Percentiles rank a stretch among this genome's conserved stretches.
Conservation (phyloP, 495 filamentous ascomycete species). For the Podospora bellae-mahoneyi region DNA sequence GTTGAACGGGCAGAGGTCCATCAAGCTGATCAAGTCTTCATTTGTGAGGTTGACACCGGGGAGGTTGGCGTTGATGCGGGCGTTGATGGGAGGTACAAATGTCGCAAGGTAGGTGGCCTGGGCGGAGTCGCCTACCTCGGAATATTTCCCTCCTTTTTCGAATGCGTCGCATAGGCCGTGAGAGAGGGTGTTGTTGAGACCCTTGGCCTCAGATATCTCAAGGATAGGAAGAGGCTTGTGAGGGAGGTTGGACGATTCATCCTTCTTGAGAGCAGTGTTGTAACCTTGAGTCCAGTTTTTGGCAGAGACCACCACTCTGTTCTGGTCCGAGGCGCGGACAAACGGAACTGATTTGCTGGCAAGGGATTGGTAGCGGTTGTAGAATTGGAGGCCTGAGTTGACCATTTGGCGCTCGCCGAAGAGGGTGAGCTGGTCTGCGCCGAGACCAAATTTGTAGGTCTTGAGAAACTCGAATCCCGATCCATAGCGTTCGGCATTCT, state of each 20-base stretch:
- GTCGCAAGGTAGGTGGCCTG: conserved; percentile 51
- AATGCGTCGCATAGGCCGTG: conserved; percentile 67
- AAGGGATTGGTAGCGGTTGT: conserved; percentile 62
- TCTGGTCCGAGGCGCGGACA: conserved; percentile 64
- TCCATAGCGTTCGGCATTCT: conserved; percentile 51
- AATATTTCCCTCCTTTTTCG: conserved; percentile 43
- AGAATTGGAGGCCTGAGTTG: conserved; percentile 70
- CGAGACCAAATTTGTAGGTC: conserved; percentile 68
- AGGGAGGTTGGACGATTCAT: conserved; percentile 47
- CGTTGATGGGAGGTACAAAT: conserved; percentile 59
- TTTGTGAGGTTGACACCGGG: conserved; percentile 54
- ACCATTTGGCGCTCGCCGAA: conserved; percentile 73
- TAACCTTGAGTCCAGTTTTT: conserved; percentile 70
- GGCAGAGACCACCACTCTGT: conserved; percentile 71
- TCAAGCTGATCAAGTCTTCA: conserved; percentile 60
- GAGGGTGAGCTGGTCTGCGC: conserved; percentile 67
- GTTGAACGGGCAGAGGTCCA: conserved; percentile 84
- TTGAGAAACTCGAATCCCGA: conserved; percentile 62
- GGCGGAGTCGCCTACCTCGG: conserved; percentile 45
- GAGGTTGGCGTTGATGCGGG: conserved; percentile 60
- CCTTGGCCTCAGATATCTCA: conserved; percentile 47
- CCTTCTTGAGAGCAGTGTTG: conserved; percentile 49
- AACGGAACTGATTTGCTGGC: conserved; percentile 58
- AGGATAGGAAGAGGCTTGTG: conserved; percentile 61
- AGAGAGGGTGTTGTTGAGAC: conserved; percentile 72